Percentiles rank a stretch among this genome's conserved stretches.
phyloP scores from a whole-genome alignment of 306 rosid species.

The Alnus glutinosa region DNA sequence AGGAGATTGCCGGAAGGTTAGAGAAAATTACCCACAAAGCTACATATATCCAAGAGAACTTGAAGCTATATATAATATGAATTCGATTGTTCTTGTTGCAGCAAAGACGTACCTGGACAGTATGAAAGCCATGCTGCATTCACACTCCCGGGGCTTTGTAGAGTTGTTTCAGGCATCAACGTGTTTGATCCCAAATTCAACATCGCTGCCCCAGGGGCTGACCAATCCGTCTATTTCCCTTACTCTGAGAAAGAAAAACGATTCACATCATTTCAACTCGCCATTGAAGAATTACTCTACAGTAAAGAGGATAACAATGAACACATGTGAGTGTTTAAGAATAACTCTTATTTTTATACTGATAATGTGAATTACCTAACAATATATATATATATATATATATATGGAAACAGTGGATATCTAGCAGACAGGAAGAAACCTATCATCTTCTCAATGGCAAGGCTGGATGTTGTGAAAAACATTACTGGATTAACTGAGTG shows the following conservation, averaged over 20 bases:
- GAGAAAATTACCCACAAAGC: constrained; percentile 15
- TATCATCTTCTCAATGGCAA: constrained; percentile 88
- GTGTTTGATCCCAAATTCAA: constrained; percentile 95
- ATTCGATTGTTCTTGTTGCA: constrained; percentile 42
- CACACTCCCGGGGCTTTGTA: constrained; percentile 89
- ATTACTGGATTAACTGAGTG: constrained; percentile 74
- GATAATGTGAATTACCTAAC: constrained; percentile 11
- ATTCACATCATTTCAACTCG: constrained; percentile 52
- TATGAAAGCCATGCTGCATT: constrained; percentile 88
- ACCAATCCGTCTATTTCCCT: constrained; percentile 77
- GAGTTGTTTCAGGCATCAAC: constrained; percentile 90
- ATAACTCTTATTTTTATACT: background rate
- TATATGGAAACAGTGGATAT: constrained; percentile 56
- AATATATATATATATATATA: constrained; percentile 5
- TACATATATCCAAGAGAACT: background rate
- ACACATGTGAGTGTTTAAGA: constrained; percentile 56
- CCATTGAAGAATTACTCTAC: constrained; percentile 77
- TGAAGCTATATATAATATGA: constrained; percentile 8
- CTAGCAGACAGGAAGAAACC: constrained; percentile 74
- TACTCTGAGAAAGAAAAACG: constrained; percentile 55
- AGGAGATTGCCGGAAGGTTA: constrained; percentile 96
- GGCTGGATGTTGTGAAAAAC: constrained; percentile 89
- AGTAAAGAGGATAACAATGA: constrained; percentile 64
- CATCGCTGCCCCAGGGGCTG: constrained; percentile 93
- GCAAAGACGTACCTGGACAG: constrained; percentile 91